These are phyloP conservation scores for Phylloporus sp. DNA, from an alignment of 1,284 basidiomycete species.

Conservation along the genomic window DNA sequence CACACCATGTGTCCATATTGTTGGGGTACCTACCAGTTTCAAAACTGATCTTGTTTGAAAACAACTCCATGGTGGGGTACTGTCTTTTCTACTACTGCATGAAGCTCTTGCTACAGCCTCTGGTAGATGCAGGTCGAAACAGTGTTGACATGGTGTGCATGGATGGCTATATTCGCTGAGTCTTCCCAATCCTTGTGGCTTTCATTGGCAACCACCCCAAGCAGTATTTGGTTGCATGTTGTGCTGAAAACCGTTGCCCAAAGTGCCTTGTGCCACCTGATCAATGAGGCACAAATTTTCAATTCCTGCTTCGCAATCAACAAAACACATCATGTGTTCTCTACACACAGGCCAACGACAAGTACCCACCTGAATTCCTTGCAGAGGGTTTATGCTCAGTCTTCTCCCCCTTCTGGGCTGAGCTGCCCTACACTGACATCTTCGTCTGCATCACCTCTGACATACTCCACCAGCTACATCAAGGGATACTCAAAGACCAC, in stretches of 20 bases:
- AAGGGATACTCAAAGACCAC: constrained; percentile 1
- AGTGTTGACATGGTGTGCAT: constrained; percentile 24
- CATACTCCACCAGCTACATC: constrained; percentile 1
- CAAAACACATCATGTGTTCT: not conserved
- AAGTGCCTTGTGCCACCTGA: not conserved
- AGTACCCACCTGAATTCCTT: not conserved
- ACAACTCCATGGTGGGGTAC: constrained; percentile 1
- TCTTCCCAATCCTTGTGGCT: constrained; percentile 20
- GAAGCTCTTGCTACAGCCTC: not conserved
- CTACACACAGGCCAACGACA: not conserved
- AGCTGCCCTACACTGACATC: not conserved
- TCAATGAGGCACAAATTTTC: not conserved
- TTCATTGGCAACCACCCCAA: constrained; percentile 15
- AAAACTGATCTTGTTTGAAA: not conserved
- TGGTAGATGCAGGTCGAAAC: not conserved
- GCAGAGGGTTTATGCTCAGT: not conserved
- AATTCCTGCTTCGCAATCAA: not conserved
- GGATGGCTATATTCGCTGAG: constrained; percentile 15
- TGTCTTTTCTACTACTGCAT: not conserved
- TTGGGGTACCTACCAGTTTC: not conserved
- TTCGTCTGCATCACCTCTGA: not conserved
- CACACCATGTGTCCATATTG: not conserved
- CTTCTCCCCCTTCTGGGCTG: not conserved
- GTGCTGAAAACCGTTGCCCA: constrained; percentile 21
- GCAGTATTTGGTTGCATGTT: constrained; percentile 24